These are phyloP conservation scores for Beta corolliflora DNA, from an alignment of 179 eudicot genomes.

Conservation along the genomic window DNA sequence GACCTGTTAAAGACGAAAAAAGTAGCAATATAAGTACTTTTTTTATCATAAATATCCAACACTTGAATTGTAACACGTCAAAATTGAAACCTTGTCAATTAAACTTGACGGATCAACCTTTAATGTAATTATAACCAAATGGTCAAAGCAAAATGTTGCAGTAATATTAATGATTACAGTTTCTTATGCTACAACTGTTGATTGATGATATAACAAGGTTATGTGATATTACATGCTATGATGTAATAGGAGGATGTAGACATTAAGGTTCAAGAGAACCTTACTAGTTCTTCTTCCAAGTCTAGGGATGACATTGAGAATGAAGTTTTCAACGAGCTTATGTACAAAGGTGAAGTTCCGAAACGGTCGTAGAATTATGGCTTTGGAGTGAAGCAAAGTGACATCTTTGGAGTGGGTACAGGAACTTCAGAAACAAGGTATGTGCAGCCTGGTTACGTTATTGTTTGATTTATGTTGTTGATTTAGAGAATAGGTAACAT, in stretches of 20 bases:
- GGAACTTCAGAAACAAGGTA: too few species aligned
- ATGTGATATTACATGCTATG: neutral
- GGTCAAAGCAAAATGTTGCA: constrained; percentile 26
- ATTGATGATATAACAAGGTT: constrained; percentile 15
- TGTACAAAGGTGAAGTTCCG: too few species aligned
- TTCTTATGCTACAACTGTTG: constrained; percentile 15
- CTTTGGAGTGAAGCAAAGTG: too few species aligned
- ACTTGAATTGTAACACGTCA: neutral
- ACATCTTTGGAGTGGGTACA: rapidly evolving
- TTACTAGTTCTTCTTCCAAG: too few species aligned
- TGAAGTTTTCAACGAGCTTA: too few species aligned
- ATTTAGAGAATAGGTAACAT: too few species aligned
- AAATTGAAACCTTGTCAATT: constrained; percentile 32
- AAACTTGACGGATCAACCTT: constrained; percentile 38
- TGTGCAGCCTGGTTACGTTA: too few species aligned
- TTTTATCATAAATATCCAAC: neutral
- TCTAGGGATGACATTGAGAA: too few species aligned
- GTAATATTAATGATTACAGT: constrained; percentile 3
- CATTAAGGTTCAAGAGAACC: too few species aligned
- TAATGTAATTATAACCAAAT: constrained; percentile 31
- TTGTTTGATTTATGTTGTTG: too few species aligned
- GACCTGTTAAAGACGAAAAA: neutral
- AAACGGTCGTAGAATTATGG: too few species aligned
- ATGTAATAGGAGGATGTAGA: too few species aligned
- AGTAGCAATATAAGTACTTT: neutral